Conservation (phyloP, 768 basidiomycete genomes). For the Boletellus emodensis region DNA sequence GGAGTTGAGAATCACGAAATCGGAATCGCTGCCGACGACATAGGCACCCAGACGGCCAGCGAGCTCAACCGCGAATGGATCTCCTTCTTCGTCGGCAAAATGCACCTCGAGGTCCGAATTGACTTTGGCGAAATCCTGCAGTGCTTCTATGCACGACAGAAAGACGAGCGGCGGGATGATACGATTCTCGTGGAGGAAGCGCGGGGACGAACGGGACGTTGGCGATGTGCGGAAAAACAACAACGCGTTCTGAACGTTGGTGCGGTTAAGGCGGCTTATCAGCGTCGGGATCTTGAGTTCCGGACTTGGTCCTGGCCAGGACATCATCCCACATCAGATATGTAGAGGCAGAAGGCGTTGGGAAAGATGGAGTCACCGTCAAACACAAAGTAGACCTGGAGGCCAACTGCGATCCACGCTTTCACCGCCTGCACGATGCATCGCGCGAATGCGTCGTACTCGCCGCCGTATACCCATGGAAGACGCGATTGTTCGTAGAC, state of each 20-base stretch:
- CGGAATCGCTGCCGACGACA: conserved; percentile 77
- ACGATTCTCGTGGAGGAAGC: conserved; percentile 69
- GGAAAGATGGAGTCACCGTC: conserved; percentile 53
- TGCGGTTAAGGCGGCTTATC: conserved; percentile 54
- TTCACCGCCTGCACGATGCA: conserved; percentile 48
- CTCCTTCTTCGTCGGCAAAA: conserved; percentile 79
- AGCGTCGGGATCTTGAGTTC: conserved; percentile 70
- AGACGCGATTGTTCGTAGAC: conserved; percentile 55
- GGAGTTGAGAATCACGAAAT: conserved; percentile 73
- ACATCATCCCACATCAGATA: conserved; percentile 12
- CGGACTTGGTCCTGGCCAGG: conserved; percentile 57
- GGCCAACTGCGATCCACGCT: conserved; percentile 66
- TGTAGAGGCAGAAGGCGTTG: neutral
- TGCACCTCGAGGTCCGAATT: conserved; percentile 48
- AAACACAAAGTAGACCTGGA: conserved; percentile 72
- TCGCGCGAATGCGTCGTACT: conserved; percentile 56
- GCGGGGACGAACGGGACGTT: conserved; percentile 54
- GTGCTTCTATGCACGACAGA: conserved; percentile 52
- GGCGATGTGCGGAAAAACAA: conserved; percentile 81
- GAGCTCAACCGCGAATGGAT: conserved; percentile 80
- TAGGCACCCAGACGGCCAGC: conserved; percentile 71
- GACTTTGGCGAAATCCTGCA: conserved; percentile 38
- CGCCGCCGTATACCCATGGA: conserved; percentile 86
- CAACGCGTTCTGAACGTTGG: conserved; percentile 55
- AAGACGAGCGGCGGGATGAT: conserved; percentile 71